Percentiles rank a stretch among this genome's conserved stretches.
These are phyloP conservation scores for Colletotrichum sp. DNA, from an alignment of 2,329 filamentous ascomycete species.

Conservation along the genomic window DNA sequence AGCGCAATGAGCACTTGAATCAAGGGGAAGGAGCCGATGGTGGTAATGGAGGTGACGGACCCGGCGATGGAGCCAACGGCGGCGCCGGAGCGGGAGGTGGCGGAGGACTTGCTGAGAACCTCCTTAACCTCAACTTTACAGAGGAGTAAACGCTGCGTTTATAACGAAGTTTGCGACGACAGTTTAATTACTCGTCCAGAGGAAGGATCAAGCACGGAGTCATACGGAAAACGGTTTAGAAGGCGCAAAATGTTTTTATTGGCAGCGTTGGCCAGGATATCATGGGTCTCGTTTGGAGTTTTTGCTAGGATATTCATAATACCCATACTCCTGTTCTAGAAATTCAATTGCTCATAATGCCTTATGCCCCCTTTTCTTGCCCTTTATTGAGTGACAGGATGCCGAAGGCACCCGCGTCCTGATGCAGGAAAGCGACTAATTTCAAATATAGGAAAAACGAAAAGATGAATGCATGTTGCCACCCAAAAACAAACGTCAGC, in stretches of 20 bases:
- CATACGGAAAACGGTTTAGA: neutral
- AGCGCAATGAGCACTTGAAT: constrained; percentile 6
- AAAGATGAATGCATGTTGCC: constrained; percentile 1
- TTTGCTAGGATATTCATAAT: constrained; percentile 1
- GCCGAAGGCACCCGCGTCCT: neutral
- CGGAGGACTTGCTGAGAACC: constrained; percentile 8
- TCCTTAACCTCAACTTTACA: constrained; percentile 12
- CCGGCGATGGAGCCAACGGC: neutral
- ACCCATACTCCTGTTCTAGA: constrained; percentile 15
- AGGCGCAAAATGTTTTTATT: neutral
- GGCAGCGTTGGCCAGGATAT: constrained; percentile 1
- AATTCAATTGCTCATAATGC: constrained; percentile 13
- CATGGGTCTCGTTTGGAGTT: neutral
- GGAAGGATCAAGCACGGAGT: neutral
- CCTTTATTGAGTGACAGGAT: neutral
- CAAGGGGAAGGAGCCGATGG: neutral
- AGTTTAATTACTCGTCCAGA: no score
- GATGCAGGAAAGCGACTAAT: neutral
- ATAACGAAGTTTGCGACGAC: neutral
- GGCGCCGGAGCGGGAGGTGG: neutral
- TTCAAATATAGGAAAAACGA: neutral
- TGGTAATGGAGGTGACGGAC: neutral
- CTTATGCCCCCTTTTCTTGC: neutral
- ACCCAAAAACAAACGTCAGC: neutral
- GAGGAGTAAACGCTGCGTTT: neutral